Evolutionary conservation across 805 yeast species (phyloP).

Genomic region (Cyberlindnera meyerae): DNA sequence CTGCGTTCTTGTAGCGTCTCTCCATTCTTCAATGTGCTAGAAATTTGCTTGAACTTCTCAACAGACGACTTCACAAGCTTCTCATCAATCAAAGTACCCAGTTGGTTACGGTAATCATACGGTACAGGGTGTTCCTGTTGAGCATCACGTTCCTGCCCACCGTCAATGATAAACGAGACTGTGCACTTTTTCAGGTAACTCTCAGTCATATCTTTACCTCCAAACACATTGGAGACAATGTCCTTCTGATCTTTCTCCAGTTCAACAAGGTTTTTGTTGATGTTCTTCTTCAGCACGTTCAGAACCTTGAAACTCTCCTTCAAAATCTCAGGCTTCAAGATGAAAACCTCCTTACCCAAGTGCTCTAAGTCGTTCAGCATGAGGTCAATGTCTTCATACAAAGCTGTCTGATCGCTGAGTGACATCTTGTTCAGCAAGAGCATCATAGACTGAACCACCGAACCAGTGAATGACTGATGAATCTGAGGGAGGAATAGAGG

Average conservation of each 20-base stretch:
- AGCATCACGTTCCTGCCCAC: constrained; percentile 7
- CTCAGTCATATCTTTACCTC: constrained; percentile 28
- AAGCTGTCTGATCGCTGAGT: constrained; percentile 16
- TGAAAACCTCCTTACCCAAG: constrained; percentile 23
- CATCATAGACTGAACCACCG: constrained; percentile 30
- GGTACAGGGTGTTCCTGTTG: constrained; percentile 9
- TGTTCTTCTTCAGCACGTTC: constrained; percentile 22
- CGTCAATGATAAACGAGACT: constrained; percentile 25
- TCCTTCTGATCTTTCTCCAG: constrained; percentile 26
- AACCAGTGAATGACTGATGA: constrained; percentile 30
- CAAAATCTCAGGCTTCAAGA: constrained; percentile 25
- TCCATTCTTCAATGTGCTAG: constrained; percentile 3
- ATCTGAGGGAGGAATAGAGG: constrained; percentile 29
- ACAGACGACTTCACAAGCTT: constrained; percentile 13
- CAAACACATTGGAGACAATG: constrained; percentile 29
- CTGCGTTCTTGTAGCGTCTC: constrained; percentile 6
- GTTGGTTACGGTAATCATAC: constrained; percentile 18
- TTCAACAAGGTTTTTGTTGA: constrained; percentile 24
- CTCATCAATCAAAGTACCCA: constrained; percentile 20
- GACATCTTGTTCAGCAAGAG: constrained; percentile 23
- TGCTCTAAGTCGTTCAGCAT: constrained; percentile 24
- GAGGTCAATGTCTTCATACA: constrained; percentile 25
- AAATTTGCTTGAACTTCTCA: constrained; percentile 13
- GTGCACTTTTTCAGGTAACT: constrained; percentile 26
- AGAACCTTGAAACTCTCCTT: constrained; percentile 27